Percentiles rank a stretch among this genome's conserved stretches.
Evolutionary conservation across 148 eudicot species (phyloP).

Genomic region (Heliamphora exappendiculata): DNA sequence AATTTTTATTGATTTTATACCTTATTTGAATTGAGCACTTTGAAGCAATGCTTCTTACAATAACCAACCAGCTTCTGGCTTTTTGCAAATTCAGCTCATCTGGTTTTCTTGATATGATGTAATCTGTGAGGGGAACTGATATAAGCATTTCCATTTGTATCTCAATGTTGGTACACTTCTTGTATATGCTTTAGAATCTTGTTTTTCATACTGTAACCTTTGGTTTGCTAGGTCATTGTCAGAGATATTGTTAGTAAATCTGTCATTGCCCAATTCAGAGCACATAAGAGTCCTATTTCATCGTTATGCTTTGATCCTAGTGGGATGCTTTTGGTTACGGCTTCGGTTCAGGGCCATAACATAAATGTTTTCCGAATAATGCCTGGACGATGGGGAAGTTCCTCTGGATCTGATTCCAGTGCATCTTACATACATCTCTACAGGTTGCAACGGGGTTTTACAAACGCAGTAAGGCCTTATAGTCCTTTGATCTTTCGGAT

Average conservation of each 20-base stretch:
- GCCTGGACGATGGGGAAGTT: constrained; percentile 34
- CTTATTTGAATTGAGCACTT: background rate
- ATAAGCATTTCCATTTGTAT: background rate
- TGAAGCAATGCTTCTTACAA: background rate
- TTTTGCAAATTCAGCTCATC: background rate
- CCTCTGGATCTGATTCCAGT: constrained; percentile 33
- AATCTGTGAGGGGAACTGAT: background rate
- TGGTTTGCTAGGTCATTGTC: constrained; percentile 59
- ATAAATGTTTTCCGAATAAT: constrained; percentile 74
- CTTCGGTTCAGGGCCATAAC: constrained; percentile 83
- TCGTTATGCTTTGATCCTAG: constrained; percentile 88
- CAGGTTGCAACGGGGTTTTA: constrained; percentile 81
- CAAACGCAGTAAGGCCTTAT: constrained; percentile 60
- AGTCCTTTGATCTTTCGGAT: constrained; percentile 5
- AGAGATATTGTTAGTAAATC: constrained; percentile 61
- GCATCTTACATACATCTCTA: constrained; percentile 64
- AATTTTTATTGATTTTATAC: background rate
- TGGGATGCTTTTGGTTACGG: constrained; percentile 76
- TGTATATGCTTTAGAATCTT: background rate
- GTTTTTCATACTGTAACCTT: background rate
- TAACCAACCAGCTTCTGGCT: background rate
- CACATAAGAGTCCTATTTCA: constrained; percentile 73
- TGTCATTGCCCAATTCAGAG: constrained; percentile 76
- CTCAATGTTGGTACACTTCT: background rate
- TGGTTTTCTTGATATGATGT: background rate